These are phyloP conservation scores for Microcyclosporella mali DNA, from an alignment of 2,329 filamentous ascomycete species.

Conservation along the genomic window DNA sequence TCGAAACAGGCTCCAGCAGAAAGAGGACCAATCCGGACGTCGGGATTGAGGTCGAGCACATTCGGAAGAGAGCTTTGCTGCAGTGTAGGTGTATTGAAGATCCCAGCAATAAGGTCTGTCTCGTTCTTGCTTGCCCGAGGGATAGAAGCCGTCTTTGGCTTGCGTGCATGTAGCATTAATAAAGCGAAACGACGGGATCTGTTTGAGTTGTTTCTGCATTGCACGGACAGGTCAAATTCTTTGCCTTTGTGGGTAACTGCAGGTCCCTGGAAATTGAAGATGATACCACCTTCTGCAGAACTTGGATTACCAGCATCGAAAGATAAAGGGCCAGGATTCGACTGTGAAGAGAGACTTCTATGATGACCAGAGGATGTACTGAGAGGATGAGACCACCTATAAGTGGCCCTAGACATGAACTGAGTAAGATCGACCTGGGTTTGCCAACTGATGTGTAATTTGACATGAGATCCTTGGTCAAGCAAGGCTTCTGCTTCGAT, in stretches of 20 bases:
- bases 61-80: constrained; percentile 56
- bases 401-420: constrained; percentile 12
- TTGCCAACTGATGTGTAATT: constrained; percentile 24
- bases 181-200: constrained; percentile 63
- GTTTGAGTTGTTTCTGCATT: constrained; percentile 66
- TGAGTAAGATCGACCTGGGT: constrained; percentile 20
- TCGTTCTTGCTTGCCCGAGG: constrained; percentile 5
- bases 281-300: constrained; percentile 48
- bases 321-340: constrained; percentile 4
- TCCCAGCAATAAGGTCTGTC: constrained; percentile 11
- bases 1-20: constrained; percentile 67
- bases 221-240: constrained; percentile 65
- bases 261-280: constrained; percentile 66
- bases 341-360: constrained; percentile 11
- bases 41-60: constrained; percentile 67
- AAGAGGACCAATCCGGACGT: constrained; percentile 66
- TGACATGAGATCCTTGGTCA: constrained; percentile 18
- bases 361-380: constrained; percentile 12
- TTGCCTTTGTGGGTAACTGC: constrained; percentile 56
- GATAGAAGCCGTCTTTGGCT: constrained; percentile 2
- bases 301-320: constrained; percentile 3
- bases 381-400: constrained; percentile 25
- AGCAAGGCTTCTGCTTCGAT: constrained; percentile 18
- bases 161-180: constrained; percentile 34
- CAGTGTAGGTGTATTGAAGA: constrained; percentile 15